Evolutionary conservation across 805 yeast species (phyloP).

Genomic region (Saccharomycopsis schoenii): DNA sequence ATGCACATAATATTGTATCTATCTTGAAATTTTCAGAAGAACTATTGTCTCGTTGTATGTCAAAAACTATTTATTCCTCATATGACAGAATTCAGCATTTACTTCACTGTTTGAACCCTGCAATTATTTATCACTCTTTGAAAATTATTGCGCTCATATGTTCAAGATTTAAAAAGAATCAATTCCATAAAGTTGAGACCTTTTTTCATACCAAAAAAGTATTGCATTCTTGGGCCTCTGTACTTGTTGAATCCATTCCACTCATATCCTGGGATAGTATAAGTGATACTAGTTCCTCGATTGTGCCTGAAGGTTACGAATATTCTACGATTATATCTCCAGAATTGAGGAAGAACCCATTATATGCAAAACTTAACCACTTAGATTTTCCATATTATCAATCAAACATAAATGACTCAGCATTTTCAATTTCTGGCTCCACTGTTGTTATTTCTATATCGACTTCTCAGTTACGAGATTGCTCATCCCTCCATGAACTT

Average conservation of each 20-base stretch:
- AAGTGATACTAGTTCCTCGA: neutral
- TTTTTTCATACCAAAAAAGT: neutral
- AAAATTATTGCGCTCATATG: constrained; percentile 7
- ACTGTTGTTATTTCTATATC: neutral
- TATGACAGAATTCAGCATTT: constrained; percentile 7
- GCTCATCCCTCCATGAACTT: neutral
- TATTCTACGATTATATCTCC: neutral
- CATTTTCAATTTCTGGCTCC: neutral
- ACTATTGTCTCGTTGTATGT: constrained; percentile 56
- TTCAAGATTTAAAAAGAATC: neutral
- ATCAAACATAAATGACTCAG: neutral
- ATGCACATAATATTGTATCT: constrained; percentile 38
- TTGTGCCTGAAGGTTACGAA: neutral
- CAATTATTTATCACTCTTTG: constrained; percentile 6
- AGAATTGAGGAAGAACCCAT: neutral
- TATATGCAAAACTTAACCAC: neutral
- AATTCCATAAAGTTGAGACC: neutral
- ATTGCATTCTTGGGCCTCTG: neutral
- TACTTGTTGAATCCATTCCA: neutral
- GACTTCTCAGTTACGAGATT: neutral
- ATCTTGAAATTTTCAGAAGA: constrained; percentile 53
- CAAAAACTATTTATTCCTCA: constrained; percentile 22
- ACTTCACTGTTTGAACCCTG: constrained; percentile 1
- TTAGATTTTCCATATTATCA: neutral
- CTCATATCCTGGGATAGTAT: neutral